Conservation (phyloP, 306 rosid species). For the Castanea mollissima region DNA sequence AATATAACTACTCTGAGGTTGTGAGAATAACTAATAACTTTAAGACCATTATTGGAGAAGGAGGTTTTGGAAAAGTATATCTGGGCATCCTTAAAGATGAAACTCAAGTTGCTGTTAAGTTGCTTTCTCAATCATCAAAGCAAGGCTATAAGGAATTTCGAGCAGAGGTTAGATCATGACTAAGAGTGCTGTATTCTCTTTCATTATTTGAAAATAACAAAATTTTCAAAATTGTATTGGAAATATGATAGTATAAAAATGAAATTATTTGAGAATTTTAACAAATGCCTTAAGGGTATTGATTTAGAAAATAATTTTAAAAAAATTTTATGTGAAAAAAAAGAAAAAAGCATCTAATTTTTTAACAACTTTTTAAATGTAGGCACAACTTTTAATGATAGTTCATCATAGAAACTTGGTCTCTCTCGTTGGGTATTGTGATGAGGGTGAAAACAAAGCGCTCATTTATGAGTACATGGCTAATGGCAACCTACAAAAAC, state of each 20-base stretch:
- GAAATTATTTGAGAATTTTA: no score
- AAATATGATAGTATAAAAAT: no score
- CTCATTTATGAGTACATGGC: slow-evolving; percentile 37
- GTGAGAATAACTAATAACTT: slow-evolving; percentile 19
- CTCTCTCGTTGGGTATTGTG: slow-evolving; percentile 35
- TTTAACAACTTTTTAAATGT: not conserved
- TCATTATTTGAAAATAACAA: not conserved
- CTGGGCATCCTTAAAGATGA: slow-evolving; percentile 17
- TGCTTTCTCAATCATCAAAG: slow-evolving; percentile 18
- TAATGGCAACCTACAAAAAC: slow-evolving; percentile 29
- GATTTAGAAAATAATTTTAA: no score
- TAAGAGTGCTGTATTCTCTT: not conserved
- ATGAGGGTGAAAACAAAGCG: slow-evolving; percentile 32
- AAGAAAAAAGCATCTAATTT: no score
- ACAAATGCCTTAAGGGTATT: no score
- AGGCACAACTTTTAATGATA: slow-evolving; percentile 43
- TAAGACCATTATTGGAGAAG: slow-evolving; percentile 27
- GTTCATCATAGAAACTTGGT: slow-evolving; percentile 55
- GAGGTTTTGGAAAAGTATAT: slow-evolving; percentile 53
- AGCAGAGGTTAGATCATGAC: slow-evolving; percentile 8
- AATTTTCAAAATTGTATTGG: no score
- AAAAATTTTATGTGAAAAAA: accelerated
- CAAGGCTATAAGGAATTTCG: slow-evolving; percentile 38
- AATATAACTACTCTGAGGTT: slow-evolving; percentile 7
- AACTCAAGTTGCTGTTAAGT: slow-evolving; percentile 32